Percentiles rank a stretch among this genome's conserved stretches.
These are phyloP conservation scores for Nannizzia gypsea DNA, from an alignment of 2,329 filamentous ascomycete genomes.

Conservation along the genomic window DNA sequence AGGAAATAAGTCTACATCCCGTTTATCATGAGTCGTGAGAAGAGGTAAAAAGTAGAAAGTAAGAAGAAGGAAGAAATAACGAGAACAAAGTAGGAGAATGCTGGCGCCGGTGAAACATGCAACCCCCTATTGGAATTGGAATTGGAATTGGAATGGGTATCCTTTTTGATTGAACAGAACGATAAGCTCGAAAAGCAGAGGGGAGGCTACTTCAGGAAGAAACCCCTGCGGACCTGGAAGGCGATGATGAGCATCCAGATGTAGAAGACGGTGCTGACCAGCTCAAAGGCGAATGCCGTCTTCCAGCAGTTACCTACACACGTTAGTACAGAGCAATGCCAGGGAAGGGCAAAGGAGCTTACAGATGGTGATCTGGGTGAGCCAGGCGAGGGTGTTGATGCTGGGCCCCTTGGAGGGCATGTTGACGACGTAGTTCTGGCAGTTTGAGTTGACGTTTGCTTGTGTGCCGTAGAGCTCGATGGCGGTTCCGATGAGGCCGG, in stretches of 20 bases:
- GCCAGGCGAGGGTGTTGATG: conserved; percentile 47
- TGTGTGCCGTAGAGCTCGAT: conserved; percentile 48
- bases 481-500: conserved; percentile 51
- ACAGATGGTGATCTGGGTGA: conserved; percentile 54
- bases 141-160: conserved; percentile 46
- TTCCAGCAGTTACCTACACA: conserved; percentile 48
- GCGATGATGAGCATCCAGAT: conserved; percentile 56
- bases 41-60: background rate
- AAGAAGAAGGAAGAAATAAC: background rate
- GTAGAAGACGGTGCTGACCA: conserved; percentile 51
- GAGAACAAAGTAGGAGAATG: no score
- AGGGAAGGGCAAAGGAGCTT: conserved; percentile 16
- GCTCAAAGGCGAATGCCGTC: conserved; percentile 52
- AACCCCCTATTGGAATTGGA: no score
- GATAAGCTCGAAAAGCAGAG: background rate
- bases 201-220: background rate
- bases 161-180: background rate
- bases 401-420: conserved; percentile 37
- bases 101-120: conserved; percentile 38
- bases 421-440: conserved; percentile 44
- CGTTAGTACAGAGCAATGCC: conserved; percentile 13
- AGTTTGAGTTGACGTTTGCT: conserved; percentile 48
- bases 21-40: no score
- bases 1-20: no score
- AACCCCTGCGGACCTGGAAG: conserved; percentile 38